These are phyloP conservation scores for Picea mariana DNA, from an alignment of 83 land plant species.

Conservation along the genomic window DNA sequence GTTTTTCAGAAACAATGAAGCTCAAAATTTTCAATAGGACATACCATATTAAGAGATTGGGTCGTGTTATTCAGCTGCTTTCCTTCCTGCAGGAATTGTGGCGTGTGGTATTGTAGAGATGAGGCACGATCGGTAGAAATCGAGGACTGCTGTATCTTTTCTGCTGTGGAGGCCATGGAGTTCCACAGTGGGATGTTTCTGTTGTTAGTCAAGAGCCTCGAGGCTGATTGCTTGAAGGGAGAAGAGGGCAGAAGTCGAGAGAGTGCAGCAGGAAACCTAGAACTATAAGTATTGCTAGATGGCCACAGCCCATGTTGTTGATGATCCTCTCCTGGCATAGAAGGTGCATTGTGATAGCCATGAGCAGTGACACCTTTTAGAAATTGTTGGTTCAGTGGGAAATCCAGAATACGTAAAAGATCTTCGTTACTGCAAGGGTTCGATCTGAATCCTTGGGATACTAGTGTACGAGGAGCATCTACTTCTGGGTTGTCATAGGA, in stretches of 20 bases:
- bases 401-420: background rate
- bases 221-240: background rate
- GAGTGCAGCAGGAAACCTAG: background rate
- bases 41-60: background rate
- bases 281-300: background rate
- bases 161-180: background rate
- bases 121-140: too few species aligned
- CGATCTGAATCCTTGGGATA: slow-evolving; percentile 10
- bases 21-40: background rate
- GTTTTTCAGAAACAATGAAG: background rate
- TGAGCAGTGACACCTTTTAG: background rate
- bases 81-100: slow-evolving; percentile 1
- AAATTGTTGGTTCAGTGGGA: background rate
- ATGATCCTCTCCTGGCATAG: background rate
- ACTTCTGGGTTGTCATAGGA: too few species aligned
- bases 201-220: background rate
- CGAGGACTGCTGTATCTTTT: too few species aligned
- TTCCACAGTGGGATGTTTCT: slow-evolving; percentile 1
- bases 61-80: background rate
- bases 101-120: background rate
- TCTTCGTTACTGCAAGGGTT: background rate
- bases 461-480: background rate
- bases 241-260: slow-evolving; percentile 6
- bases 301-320: background rate
- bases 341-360: background rate